Evolutionary conservation across 2,329 filamentous ascomycete genomes (phyloP), one percentile per base, ranked within the genome.

Genomic region (Aschersonia sp.): DNA sequence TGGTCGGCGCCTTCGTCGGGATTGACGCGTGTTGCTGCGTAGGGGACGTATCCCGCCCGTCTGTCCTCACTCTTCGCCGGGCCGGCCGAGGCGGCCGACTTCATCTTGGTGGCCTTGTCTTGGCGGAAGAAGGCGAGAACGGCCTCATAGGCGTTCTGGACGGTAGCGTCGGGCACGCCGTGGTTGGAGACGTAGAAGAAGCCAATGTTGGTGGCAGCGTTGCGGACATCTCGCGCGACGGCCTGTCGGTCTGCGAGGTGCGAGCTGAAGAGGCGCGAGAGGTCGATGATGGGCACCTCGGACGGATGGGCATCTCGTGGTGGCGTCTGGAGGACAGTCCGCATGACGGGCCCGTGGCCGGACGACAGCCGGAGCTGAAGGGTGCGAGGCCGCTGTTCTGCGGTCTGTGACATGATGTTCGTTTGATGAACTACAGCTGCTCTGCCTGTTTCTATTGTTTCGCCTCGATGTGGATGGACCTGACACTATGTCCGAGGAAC

Each of bases 111-210:
- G 9, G 66, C 64, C 0, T 55, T 51, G 0, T 70, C 59, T 50
- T 75, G 73, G 4, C 59, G 62, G 58, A 78, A 77, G 56, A 77
- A 77, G 3, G 61, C 56, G 3, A 67, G 53, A 38, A 61, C 63
- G 9, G 60, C 63, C 4, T 53, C 46, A 30, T 65, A 61, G 0
- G 62, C 65, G 1, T 55, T 50, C 4, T 58, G 49, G 2, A 56
- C 61, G 5, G 59, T 47, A 31, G 58, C 54, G 2, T 59, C 40
- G 0, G 65, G 51, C 30, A 75, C 68, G 4, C 71, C 69, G 51
- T 76, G 72, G 48, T 74, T 71, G 51, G 62, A 64, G 50, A 77
- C 63, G 59, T 77, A 77, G 58, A 77, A 77, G 61, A 77, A 78
- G 3, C 74, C 74, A 0, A 63, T 74, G 40, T 66, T 71, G 12